Percentiles rank a stretch among this genome's conserved stretches.
Conservation (phyloP, 176 grass and related monocot genomes). For the Calamus simplicifolius region DNA sequence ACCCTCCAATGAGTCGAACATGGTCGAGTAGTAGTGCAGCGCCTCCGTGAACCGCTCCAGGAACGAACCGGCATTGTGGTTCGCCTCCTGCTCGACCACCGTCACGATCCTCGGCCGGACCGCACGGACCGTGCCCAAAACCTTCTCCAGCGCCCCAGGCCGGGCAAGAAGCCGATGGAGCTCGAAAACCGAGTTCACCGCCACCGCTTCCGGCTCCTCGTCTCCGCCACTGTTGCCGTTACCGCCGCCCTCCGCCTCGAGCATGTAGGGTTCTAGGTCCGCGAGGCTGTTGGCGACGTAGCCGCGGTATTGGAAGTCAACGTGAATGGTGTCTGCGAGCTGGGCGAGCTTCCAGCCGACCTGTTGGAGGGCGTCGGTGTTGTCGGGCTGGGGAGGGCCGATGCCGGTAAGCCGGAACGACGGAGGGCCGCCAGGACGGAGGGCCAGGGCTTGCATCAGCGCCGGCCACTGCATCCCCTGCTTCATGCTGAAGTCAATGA, state of each 20-base stretch:
- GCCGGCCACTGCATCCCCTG: slow-evolving; percentile 99
- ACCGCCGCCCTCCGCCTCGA: too few species aligned
- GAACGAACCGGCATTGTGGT: slow-evolving; percentile 4
- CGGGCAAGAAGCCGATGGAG: slow-evolving; percentile 1
- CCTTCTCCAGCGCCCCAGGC: slow-evolving; percentile 8
- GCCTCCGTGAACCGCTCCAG: slow-evolving; percentile 11
- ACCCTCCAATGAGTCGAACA: slow-evolving; percentile 9
- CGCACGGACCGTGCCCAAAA: neutral
- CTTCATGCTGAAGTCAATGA: slow-evolving; percentile 91
- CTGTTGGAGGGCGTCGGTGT: too few species aligned
- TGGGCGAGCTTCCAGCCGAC: too few species aligned
- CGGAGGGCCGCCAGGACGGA: slow-evolving; percentile 63
- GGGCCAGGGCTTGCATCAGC: slow-evolving; percentile 79
- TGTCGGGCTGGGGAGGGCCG: slow-evolving; percentile 14
- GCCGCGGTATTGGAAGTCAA: too few species aligned
- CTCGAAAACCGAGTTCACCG: slow-evolving; percentile 9
- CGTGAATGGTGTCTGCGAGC: too few species aligned
- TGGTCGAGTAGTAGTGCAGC: slow-evolving; percentile 15
- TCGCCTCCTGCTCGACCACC: slow-evolving; percentile 13
- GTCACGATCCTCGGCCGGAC: slow-evolving; percentile 6
- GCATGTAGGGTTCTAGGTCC: too few species aligned
- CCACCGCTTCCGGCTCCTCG: neutral
- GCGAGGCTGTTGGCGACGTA: too few species aligned
- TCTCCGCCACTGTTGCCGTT: neutral
- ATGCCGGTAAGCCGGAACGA: slow-evolving; percentile 83